phyloP scores from a whole-genome alignment of 2,329 filamentous ascomycete genomes.

The Aspergillus neotritici region DNA sequence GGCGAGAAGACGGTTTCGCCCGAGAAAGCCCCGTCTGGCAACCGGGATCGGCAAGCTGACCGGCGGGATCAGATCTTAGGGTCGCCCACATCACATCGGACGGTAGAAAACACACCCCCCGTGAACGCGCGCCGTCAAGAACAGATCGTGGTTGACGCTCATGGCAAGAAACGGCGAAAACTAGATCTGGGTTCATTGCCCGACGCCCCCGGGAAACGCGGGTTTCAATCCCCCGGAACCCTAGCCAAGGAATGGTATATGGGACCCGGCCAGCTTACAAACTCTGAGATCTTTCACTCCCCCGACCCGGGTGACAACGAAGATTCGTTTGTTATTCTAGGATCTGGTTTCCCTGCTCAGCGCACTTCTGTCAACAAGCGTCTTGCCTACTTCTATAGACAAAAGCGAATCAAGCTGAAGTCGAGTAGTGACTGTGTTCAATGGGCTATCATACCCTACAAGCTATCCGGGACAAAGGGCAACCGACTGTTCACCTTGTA shows the following conservation, averaged over 20 bases:
- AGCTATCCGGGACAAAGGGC: constrained; percentile 7
- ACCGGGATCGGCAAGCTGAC: no score
- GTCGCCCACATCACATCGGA: background rate
- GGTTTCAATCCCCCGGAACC: background rate
- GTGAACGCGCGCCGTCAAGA: constrained; percentile 17
- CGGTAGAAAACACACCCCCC: background rate
- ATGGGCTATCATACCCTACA: constrained; percentile 28
- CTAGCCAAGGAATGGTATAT: constrained; percentile 31
- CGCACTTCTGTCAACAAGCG: constrained; percentile 27
- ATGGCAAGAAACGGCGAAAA: constrained; percentile 28
- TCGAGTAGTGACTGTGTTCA: constrained; percentile 14
- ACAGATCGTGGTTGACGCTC: constrained; percentile 18
- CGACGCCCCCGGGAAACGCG: background rate
- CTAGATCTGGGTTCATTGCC: constrained; percentile 15
- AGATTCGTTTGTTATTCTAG: constrained; percentile 21
- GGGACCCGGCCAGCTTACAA: constrained; percentile 31
- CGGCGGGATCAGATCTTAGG: no score
- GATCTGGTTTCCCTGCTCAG: constrained; percentile 19
- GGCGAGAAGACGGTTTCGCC: no score
- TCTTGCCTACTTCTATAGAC: constrained; percentile 23
- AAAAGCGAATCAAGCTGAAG: constrained; percentile 19
- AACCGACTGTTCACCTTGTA: constrained; percentile 26
- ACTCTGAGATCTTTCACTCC: constrained; percentile 42
- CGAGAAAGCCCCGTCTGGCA: no score
- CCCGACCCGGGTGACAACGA: constrained; percentile 23